Percentiles rank a stretch among this genome's conserved stretches.
Evolutionary conservation across 2,329 filamentous ascomycete species (phyloP).

Genomic region (Colletotrichum sp.): DNA sequence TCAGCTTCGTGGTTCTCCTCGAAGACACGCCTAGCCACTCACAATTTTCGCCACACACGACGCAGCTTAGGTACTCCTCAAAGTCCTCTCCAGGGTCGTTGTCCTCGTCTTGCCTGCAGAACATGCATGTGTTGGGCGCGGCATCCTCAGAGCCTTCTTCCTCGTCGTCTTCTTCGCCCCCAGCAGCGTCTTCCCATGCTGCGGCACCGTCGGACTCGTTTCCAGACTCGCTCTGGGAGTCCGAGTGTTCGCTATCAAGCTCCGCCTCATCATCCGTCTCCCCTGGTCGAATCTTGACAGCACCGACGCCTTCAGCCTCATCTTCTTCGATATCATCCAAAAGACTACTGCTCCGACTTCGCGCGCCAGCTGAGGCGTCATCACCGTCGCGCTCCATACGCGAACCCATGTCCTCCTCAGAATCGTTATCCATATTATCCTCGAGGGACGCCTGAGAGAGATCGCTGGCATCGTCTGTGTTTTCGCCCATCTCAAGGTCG

Average conservation of each 20-base stretch:
- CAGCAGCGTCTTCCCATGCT: conserved; percentile 62
- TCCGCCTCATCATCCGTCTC: conserved; percentile 51
- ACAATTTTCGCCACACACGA: conserved; percentile 83
- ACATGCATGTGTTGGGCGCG: conserved; percentile 60
- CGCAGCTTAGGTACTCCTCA: conserved; percentile 79
- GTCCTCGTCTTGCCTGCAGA: conserved; percentile 84
- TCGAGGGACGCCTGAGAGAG: conserved; percentile 36
- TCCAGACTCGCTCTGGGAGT: conserved; percentile 54
- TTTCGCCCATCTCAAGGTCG: conserved; percentile 41
- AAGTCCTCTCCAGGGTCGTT: conserved; percentile 83
- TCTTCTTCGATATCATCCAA: conserved; percentile 27
- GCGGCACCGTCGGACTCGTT: conserved; percentile 62
- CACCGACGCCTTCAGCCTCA: conserved; percentile 60
- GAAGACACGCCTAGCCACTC: conserved; percentile 42
- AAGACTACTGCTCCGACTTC: conserved; percentile 9
- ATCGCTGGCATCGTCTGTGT: conserved; percentile 25
- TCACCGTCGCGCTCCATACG: conserved; percentile 32
- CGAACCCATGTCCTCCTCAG: conserved; percentile 43
- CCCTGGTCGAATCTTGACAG: conserved; percentile 61
- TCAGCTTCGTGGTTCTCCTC: conserved; percentile 36
- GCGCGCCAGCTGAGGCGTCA: conserved; percentile 5
- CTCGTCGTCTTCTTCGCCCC: conserved; percentile 59
- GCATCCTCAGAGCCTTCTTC: conserved; percentile 62
- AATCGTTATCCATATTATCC: conserved; percentile 43
- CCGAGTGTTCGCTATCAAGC: conserved; percentile 46